Conservation (phyloP, 176 grass and related monocot genomes). For the Canna indica region DNA sequence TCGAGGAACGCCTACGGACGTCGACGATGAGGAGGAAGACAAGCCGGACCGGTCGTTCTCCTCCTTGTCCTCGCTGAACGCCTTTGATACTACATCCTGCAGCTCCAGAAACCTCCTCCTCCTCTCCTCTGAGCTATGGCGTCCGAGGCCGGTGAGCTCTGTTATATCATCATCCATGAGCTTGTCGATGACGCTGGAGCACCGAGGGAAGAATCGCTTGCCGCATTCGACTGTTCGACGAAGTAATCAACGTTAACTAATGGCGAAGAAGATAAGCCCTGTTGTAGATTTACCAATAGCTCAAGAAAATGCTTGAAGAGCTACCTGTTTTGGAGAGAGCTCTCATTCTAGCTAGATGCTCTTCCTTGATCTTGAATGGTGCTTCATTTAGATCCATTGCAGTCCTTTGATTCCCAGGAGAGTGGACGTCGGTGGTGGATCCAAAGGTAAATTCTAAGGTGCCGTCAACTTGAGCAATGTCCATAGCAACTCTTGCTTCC, state of each 20-base stretch:
- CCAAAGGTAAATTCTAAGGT: constrained; percentile 53
- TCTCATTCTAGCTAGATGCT: constrained; percentile 55
- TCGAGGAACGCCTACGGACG: constrained; percentile 14
- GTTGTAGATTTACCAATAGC: too few species aligned
- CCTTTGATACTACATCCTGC: constrained; percentile 44
- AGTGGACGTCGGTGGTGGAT: constrained; percentile 22
- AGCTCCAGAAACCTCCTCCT: constrained; percentile 47
- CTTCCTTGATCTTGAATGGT: constrained; percentile 58
- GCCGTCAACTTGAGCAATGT: constrained; percentile 80
- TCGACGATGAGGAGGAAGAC: constrained; percentile 37
- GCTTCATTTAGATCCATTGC: constrained; percentile 49
- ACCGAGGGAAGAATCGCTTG: constrained; percentile 65
- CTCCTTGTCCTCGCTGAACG: constrained; percentile 73
- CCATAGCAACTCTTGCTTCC: constrained; percentile 73
- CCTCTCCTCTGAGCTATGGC: constrained; percentile 35
- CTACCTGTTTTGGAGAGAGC: constrained; percentile 82
- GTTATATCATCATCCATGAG: constrained; percentile 55
- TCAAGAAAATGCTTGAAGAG: not conserved
- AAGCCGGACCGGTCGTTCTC: constrained; percentile 27
- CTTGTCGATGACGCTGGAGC: constrained; percentile 47
- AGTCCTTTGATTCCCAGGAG: constrained; percentile 7
- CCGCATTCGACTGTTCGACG: constrained; percentile 52
- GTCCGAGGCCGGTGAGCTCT: constrained; percentile 23
- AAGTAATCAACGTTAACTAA: not conserved
- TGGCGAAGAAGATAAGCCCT: not conserved